Conservation (phyloP, 1,284 basidiomycete genomes). For the Pseudomicrostroma phylloplanum region DNA sequence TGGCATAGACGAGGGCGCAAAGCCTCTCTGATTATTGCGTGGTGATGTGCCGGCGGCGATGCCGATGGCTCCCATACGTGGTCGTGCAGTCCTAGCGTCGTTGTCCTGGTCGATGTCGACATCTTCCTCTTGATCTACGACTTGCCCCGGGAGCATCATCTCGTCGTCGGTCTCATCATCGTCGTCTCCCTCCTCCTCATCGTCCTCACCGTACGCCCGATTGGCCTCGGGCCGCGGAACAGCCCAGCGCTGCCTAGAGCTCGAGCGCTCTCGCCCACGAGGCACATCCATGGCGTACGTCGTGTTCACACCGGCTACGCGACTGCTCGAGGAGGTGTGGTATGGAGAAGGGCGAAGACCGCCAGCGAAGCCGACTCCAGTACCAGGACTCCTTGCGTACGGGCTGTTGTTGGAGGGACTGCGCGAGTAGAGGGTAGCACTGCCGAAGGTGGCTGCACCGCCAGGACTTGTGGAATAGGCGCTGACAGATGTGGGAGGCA, state of each 20-base stretch:
- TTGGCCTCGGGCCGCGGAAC: neutral
- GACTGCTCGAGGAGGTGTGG: neutral
- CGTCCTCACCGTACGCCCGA: constrained; percentile 3
- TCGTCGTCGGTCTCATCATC: constrained; percentile 50
- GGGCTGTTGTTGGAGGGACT: constrained; percentile 2
- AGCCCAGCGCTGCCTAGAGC: neutral
- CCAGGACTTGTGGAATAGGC: constrained; percentile 4
- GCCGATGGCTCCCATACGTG: constrained; percentile 17
- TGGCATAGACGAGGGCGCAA: neutral
- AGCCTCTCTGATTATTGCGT: neutral
- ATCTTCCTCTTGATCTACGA: constrained; percentile 32
- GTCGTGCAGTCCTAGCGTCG: constrained; percentile 20
- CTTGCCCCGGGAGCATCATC: constrained; percentile 23
- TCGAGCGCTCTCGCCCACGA: neutral
- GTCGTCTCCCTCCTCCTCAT: constrained; percentile 19
- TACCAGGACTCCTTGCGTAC: neutral
- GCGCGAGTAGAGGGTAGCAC: constrained; percentile 9
- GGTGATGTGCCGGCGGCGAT: neutral
- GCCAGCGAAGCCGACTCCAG: constrained; percentile 3
- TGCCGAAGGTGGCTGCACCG: constrained; percentile 8
- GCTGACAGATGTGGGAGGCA: neutral
- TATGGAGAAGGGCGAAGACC: constrained; percentile 9
- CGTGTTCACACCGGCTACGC: neutral
- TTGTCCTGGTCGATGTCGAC: constrained; percentile 42
- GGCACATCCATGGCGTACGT: constrained; percentile 1